These are phyloP conservation scores for Rhynchosporium secalis DNA, from an alignment of 2,329 filamentous ascomycete species.

Conservation along the genomic window DNA sequence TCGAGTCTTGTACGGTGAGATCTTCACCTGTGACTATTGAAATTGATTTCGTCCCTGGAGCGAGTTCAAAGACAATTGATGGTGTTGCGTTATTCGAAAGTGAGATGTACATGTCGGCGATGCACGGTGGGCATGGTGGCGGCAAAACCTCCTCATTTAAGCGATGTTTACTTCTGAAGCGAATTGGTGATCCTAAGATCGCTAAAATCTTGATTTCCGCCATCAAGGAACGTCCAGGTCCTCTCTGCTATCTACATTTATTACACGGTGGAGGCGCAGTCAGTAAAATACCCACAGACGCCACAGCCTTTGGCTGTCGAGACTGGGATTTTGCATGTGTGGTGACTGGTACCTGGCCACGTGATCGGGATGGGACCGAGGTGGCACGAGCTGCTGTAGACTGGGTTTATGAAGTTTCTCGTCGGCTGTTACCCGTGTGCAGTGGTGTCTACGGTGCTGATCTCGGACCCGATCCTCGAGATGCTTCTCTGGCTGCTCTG, in stretches of 20 bases:
- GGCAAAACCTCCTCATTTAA: constrained; percentile 64
- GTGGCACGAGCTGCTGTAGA: constrained; percentile 42
- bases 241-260: constrained; percentile 57
- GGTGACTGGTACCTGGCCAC: constrained; percentile 61
- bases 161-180: constrained; percentile 60
- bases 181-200: constrained; percentile 44
- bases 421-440: constrained; percentile 50
- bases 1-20: not conserved
- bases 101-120: constrained; percentile 60
- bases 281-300: constrained; percentile 44
- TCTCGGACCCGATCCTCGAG: constrained; percentile 62
- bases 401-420: constrained; percentile 59
- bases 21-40: not conserved
- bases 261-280: constrained; percentile 59
- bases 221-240: constrained; percentile 40
- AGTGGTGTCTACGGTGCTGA: constrained; percentile 59
- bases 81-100: constrained; percentile 54
- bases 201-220: constrained; percentile 45
- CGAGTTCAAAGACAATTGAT: constrained; percentile 43
- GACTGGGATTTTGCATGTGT: constrained; percentile 66
- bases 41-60: not conserved
- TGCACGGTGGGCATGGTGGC: constrained; percentile 60
- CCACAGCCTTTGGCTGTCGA: constrained; percentile 62
- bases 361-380: constrained; percentile 50
- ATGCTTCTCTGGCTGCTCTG: constrained; percentile 49